phyloP scores from a whole-genome alignment of 495 filamentous ascomycete species.

The Penicillium robsamsonii region DNA sequence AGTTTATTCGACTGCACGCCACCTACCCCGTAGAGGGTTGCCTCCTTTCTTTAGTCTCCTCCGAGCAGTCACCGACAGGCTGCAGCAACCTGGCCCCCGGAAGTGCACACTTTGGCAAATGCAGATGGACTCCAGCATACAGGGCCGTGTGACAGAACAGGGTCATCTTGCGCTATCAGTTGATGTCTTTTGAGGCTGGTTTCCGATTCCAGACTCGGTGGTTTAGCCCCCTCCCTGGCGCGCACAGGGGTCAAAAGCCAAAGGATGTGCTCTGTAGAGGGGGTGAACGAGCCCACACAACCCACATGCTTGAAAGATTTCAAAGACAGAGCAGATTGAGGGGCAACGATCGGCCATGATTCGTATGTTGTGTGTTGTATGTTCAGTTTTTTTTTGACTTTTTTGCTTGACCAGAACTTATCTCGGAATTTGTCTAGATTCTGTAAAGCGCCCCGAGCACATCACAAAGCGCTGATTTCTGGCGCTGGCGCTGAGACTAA shows the following conservation, averaged over 20 bases:
- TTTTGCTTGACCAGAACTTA: neutral
- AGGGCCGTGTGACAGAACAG: slow-evolving; percentile 10
- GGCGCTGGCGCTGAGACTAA: neutral
- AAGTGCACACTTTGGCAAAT: neutral
- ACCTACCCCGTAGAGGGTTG: slow-evolving; percentile 1
- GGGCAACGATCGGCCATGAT: neutral
- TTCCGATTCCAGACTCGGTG: slow-evolving; percentile 7
- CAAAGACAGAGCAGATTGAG: neutral
- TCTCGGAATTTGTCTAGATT: slow-evolving; percentile 5
- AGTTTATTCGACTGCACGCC: neutral
- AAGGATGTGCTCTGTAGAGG: neutral
- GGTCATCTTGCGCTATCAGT: slow-evolving; percentile 10
- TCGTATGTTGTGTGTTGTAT: neutral
- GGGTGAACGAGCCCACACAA: slow-evolving; percentile 1
- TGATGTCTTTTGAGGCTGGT: slow-evolving; percentile 13
- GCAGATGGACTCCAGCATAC: neutral
- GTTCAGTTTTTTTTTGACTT: neutral
- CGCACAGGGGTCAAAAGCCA: slow-evolving; percentile 8
- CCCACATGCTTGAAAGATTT: neutral
- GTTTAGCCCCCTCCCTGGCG: slow-evolving; percentile 6
- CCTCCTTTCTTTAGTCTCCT: slow-evolving; percentile 1
- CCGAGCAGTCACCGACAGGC: neutral
- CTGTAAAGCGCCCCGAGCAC: slow-evolving; percentile 7
- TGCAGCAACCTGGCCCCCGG: neutral
- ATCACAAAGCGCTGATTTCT: neutral